Base-by-base conservation (phyloP, 305 asterid species). In the Fraxinus floribunda region DNA sequence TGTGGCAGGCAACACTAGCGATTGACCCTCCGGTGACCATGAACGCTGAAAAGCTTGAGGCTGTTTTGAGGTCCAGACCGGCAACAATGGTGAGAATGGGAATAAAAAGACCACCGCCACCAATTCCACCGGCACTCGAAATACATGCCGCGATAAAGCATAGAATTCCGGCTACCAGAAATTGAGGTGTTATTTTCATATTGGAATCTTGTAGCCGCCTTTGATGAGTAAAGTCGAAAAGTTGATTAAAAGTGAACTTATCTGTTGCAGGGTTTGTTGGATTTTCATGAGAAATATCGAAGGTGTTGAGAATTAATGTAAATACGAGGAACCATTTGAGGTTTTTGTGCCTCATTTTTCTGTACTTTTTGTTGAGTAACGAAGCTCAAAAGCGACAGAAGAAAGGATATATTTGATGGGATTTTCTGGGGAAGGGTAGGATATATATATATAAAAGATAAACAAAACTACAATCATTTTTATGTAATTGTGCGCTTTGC, bases 121-220 rank as follows among this genome's bases (percentile, higher is more conserved):
- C 97, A 35, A 91, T 86, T 22, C 97, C 96, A 1, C 97, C 96
- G 8, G 96, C 94, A 81, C 97, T 91, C 36, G 97, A 93, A 41
- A 93, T 84, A 0, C 90, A 88, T 38, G 95, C 87, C 24, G 94
- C 94, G 35, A 87, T 4, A 86, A 88, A 92, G 75, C 94, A 88
- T 15, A 93, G 85, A n/a, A 85, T 30, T 26, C 91, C 95, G 46
- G 95, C 81, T 49, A 85, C 44, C 38, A 85, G 75, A 16, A 86
- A 49, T 1, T 79, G 88, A 46, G 79, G 46, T 18, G 39, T 46
- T 0, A 84, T 73, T 11, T 74, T 85, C 78, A 88, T 74, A 70
- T 83, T 55, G 34, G 44, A 52, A 71, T n/a, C 79, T 18, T 9
- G 88, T 3, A 60, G 32, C 87, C 89, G 36, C 87, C 90, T 86